Base-by-base conservation (phyloP, 345 rosid species). In the Litchi chinensis region DNA sequence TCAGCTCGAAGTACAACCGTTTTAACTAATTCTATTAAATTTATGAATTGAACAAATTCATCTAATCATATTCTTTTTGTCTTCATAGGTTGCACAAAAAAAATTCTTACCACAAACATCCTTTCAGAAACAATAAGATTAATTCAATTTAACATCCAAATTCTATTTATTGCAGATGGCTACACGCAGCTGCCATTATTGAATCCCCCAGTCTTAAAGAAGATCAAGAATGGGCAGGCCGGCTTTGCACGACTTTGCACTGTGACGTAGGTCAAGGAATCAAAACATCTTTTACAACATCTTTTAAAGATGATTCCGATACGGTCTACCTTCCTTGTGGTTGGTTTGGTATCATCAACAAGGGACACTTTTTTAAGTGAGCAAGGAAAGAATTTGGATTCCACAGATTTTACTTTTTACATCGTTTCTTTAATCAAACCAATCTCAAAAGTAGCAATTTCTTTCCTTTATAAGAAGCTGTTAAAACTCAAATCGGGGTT, bases 351-450 rank as follows among this genome's bases (percentile, higher is more conserved):
- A 10, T 6, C 21, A 1, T 65, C 70, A 60, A 43, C 57, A 13
- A 56, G 75, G 13, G 19, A 60, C 9, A 68, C 70, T 11, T 59
- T 80, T 54, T 75, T 67, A 6, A 40, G 43, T 59, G 75, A 21
- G 44, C 71, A 75, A 40, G 57, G 70, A 39, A 2, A 40, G 22
- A 12, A 19, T 10, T 28, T 80, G 75, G 1, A 5, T 6, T 5
- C 5, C 19, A 0, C 26, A 8, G 0, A 3, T 6, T 68, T 22
- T 15, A n/a, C 22, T 6, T 50, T 6, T 9, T 13, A 10, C 10
- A 3, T 76, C 1, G 48, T 65, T 3, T 1, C 32, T 19, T 46
- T 48, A 3, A 0, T 52, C 13, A 15, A 9, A 21, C 16, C 8
- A 2, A 32, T 65, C 21, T 48, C 59, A 11, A 0, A 2, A 0